A percentile compares a stretch with the other conserved stretches of the same genome.
Evolutionary conservation across 495 filamentous ascomycete genomes (phyloP).

Genomic region (Amniculicola lignicola): DNA sequence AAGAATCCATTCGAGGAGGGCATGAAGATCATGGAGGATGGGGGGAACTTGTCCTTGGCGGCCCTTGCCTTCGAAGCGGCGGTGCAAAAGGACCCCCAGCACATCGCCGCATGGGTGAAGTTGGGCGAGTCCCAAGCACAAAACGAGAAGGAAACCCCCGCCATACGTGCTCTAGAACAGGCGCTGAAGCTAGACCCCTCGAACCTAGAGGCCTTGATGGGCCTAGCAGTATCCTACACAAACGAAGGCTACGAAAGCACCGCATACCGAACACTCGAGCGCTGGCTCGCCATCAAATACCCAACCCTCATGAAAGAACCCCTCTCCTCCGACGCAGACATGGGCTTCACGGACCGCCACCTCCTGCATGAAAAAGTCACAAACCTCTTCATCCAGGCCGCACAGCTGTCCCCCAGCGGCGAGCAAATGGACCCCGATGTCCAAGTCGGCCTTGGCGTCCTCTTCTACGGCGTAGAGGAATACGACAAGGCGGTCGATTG

Average conservation of each 20-base stretch:
- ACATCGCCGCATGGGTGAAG: constrained; percentile 89
- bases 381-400: constrained; percentile 83
- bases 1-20: constrained; percentile 86
- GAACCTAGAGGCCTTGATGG: constrained; percentile 89
- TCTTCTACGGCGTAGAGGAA: constrained; percentile 97
- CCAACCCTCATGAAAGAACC: constrained; percentile 67
- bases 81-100: constrained; percentile 79
- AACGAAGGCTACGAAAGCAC: constrained; percentile 98
- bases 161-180: constrained; percentile 95
- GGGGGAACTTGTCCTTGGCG: constrained; percentile 89
- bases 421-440: constrained; percentile 95
- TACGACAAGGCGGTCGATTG: constrained; percentile 96
- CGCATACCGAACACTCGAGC: constrained; percentile 93
- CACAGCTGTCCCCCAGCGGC: constrained; percentile 83
- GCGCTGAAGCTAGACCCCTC: constrained; percentile 81
- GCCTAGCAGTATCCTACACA: constrained; percentile 93
- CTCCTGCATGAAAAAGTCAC: constrained; percentile 87
- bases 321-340: constrained; percentile 65
- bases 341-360: constrained; percentile 90
- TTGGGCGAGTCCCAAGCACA: constrained; percentile 90
- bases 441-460: constrained; percentile 97
- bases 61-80: constrained; percentile 97
- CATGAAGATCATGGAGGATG: constrained; percentile 81
- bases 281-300: constrained; percentile 92
- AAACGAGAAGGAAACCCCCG: constrained; percentile 96